phyloP scores from a whole-genome alignment of 345 rosid genomes.

The Linum trigynum region DNA sequence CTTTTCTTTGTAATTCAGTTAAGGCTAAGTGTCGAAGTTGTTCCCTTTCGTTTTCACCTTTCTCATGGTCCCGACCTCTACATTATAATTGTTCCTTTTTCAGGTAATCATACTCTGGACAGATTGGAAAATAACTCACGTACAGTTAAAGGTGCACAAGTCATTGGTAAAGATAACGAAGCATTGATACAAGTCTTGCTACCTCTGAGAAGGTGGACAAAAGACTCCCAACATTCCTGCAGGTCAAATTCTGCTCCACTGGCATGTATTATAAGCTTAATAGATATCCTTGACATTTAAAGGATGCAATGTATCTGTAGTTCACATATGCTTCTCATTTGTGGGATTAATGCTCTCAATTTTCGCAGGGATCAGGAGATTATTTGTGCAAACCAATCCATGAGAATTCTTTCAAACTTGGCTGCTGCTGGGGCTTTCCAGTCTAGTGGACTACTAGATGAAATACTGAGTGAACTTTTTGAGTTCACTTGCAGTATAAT shows the following conservation, averaged over 20 bases:
- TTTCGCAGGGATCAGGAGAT: constrained; percentile 61
- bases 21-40: neutral
- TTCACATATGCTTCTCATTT: constrained; percentile 3
- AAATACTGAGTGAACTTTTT: constrained; percentile 56
- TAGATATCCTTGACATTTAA: neutral
- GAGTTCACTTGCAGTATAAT: constrained; percentile 45
- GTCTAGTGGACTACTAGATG: constrained; percentile 47
- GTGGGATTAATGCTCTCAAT: constrained; percentile 15
- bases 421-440: constrained; percentile 60
- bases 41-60: neutral
- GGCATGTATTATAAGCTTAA: neutral
- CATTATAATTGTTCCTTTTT: constrained; percentile 11
- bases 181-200: constrained; percentile 48
- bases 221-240: constrained; percentile 40
- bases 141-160: constrained; percentile 81
- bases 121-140: constrained; percentile 69
- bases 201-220: constrained; percentile 67
- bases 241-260: constrained; percentile 30
- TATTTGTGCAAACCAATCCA: constrained; percentile 57
- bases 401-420: constrained; percentile 77
- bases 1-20: neutral
- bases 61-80: neutral
- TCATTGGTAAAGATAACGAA: constrained; percentile 65
- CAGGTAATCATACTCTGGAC: constrained; percentile 61
- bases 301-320: neutral